Conservation (phyloP, 176 grass and related monocot genomes). For the Avena sativa region DNA sequence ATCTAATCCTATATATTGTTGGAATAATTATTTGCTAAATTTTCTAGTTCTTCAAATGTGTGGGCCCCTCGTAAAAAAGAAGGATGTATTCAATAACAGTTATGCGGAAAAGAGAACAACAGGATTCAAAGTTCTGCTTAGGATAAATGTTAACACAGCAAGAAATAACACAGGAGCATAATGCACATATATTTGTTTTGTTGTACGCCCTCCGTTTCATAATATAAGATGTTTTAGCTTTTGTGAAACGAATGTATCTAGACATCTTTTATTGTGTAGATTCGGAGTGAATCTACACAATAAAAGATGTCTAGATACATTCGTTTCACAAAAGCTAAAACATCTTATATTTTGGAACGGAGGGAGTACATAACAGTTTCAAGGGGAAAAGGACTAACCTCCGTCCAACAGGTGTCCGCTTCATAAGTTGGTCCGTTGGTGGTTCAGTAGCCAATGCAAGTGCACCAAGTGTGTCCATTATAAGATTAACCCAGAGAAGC, state of each 20-base stretch:
- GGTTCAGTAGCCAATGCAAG: slow-evolving; percentile 98
- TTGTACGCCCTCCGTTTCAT: neutral
- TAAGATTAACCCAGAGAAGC: slow-evolving; percentile 99
- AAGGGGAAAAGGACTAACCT: slow-evolving; percentile 56
- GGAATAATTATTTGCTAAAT: slow-evolving; percentile 6
- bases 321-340: too few relatives aligned
- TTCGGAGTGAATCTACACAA: too few relatives aligned
- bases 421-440: slow-evolving; percentile 89
- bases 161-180: slow-evolving; percentile 31
- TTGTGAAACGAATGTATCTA: too few relatives aligned
- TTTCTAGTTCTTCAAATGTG: neutral
- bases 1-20: slow-evolving; percentile 12
- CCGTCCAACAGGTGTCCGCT: slow-evolving; percentile 70
- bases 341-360: too few relatives aligned
- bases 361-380: slow-evolving; percentile 1
- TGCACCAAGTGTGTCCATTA: slow-evolving; percentile 99
- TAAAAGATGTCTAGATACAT: too few relatives aligned
- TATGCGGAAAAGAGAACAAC: slow-evolving; percentile 4
- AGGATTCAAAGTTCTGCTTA: neutral
- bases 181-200: slow-evolving; percentile 10
- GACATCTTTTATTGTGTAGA: too few relatives aligned
- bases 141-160: neutral
- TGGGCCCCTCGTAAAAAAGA: neutral
- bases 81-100: neutral
- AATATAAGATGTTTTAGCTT: too few relatives aligned